These are phyloP conservation scores for Takashimella tepidaria DNA, from an alignment of 1,284 basidiomycete genomes.

Conservation along the genomic window DNA sequence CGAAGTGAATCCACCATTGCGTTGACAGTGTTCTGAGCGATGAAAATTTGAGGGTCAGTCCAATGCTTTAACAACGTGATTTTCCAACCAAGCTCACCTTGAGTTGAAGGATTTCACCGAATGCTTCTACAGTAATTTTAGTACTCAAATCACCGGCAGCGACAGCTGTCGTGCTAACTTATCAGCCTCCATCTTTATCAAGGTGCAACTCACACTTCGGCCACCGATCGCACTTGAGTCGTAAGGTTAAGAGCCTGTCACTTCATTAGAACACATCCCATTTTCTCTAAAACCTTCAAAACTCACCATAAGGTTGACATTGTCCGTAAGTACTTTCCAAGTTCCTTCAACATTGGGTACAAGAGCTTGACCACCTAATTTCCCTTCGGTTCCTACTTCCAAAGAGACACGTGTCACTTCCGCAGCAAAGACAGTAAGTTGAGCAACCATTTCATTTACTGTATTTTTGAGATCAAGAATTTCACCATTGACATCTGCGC, in stretches of 20 bases:
- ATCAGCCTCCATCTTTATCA: constrained; percentile 1
- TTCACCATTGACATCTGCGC: constrained; percentile 94
- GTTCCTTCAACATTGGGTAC: constrained; percentile 84
- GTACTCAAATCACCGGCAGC: constrained; percentile 85
- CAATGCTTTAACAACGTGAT: constrained; percentile 39
- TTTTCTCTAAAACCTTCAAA: not conserved
- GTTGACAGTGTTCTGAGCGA: constrained; percentile 38
- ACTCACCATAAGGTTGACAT: constrained; percentile 65
- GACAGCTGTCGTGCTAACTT: constrained; percentile 75
- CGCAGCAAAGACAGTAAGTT: constrained; percentile 53
- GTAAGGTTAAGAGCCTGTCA: constrained; percentile 65
- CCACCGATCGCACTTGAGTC: constrained; percentile 93
- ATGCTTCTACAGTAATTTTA: constrained; percentile 89
- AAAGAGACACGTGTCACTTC: constrained; percentile 76
- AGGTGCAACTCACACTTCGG: constrained; percentile 70
- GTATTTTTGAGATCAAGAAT: constrained; percentile 81
- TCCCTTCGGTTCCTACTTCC: constrained; percentile 93
- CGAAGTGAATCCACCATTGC: constrained; percentile 46
- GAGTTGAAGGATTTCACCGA: constrained; percentile 93
- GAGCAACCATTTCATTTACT: constrained; percentile 52
- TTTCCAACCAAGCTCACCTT: constrained; percentile 49
- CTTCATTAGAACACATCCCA: constrained; percentile 2
- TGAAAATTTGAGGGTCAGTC: no score
- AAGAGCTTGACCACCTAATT: constrained; percentile 85
- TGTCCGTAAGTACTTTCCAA: constrained; percentile 92